phyloP scores from a whole-genome alignment of 208 protist genomes.

The Trypanosoma vivax region DNA sequence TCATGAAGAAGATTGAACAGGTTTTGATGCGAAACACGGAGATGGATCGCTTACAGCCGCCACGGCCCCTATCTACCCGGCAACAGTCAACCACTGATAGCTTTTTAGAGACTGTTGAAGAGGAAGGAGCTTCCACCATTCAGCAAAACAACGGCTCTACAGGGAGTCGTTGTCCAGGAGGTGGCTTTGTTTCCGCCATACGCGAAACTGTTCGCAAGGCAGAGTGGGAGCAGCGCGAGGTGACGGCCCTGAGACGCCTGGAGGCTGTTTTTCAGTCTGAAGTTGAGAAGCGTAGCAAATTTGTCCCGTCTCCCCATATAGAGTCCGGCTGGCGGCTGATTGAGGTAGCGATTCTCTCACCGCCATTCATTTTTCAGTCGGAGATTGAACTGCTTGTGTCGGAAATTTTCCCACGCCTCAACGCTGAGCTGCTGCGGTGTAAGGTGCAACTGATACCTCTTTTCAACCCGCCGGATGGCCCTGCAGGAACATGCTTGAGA shows the following conservation, averaged over 20 bases:
- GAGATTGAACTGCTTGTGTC: conserved; percentile 49
- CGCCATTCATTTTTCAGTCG: conserved; percentile 70
- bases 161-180: background rate
- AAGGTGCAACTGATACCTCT: conserved; percentile 39
- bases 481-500: conserved; percentile 32
- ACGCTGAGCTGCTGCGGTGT: conserved; percentile 38
- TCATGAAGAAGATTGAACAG: conserved; percentile 46
- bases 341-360: conserved; percentile 70
- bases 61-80: conserved; percentile 1
- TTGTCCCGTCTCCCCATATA: conserved; percentile 27
- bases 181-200: conserved; percentile 4
- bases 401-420: conserved; percentile 62
- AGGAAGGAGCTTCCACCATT: no score
- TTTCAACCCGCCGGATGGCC: conserved; percentile 23
- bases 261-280: background rate
- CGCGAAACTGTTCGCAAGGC: conserved; percentile 22
- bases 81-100: background rate
- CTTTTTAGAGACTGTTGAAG: background rate
- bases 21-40: conserved; percentile 32
- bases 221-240: conserved; percentile 14
- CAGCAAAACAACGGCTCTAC: background rate
- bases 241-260: conserved; percentile 13
- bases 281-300: background rate
- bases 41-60: background rate
- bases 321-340: conserved; percentile 66